Conservation (phyloP, 495 filamentous ascomycete species). For the Opeltia flavorubescens region DNA sequence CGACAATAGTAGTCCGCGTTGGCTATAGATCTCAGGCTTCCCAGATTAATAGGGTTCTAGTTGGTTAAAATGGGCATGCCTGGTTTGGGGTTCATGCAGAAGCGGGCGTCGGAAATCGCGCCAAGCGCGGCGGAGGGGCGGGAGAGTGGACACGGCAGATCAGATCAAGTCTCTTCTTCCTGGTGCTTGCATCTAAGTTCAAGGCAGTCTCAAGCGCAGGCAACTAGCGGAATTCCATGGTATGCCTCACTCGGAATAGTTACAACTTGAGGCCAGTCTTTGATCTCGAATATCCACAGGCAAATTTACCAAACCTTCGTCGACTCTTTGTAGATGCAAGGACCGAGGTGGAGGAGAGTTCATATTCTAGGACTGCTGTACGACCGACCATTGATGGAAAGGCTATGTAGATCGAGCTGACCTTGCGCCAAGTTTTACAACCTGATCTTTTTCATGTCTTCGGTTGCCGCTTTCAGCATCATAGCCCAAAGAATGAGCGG, state of each 20-base stretch:
- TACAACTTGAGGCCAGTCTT: neutral
- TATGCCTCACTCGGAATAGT: neutral
- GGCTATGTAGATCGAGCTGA: too few species aligned
- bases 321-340: slow-evolving; percentile 93
- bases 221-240: neutral
- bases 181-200: too few species aligned
- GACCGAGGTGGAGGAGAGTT: slow-evolving; percentile 86
- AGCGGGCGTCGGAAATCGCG: too few species aligned
- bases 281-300: slow-evolving; percentile 29
- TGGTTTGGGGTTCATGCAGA: too few species aligned
- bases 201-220: too few species aligned
- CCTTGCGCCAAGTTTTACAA: slow-evolving; percentile 78
- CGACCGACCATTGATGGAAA: slow-evolving; percentile 22
- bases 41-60: too few species aligned
- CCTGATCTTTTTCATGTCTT: slow-evolving; percentile 86
- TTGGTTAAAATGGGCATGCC: too few species aligned
- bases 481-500: slow-evolving; percentile 61
- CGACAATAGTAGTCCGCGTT: too few species aligned
- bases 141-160: too few species aligned
- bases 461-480: slow-evolving; percentile 82
- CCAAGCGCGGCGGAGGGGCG: too few species aligned
- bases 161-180: too few species aligned
- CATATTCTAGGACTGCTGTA: slow-evolving; percentile 86
- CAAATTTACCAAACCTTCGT: slow-evolving; percentile 84
- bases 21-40: too few species aligned